Conservation (phyloP, 2,329 filamentous ascomycete genomes). For the Chalaropsis ovoidea region DNA sequence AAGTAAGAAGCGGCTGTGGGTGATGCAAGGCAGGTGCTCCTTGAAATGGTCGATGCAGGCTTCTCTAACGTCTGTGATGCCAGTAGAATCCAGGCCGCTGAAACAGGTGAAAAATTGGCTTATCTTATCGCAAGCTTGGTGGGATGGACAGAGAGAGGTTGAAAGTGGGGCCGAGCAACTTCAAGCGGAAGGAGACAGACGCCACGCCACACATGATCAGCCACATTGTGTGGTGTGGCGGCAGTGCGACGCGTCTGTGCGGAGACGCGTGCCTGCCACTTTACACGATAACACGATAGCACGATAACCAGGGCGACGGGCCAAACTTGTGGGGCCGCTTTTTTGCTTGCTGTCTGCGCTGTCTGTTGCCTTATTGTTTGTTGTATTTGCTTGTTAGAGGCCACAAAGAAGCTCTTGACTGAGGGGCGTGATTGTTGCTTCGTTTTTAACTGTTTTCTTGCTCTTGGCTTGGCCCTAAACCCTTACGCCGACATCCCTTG, state of each 20-base stretch:
- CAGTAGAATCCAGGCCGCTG: neutral
- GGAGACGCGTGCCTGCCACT: constrained; percentile 16
- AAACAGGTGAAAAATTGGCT: constrained; percentile 20
- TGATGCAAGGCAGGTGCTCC: neutral
- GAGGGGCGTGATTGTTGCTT: neutral
- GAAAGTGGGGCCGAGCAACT: constrained; percentile 18
- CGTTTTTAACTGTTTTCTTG: too few species aligned
- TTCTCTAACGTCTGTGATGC: neutral
- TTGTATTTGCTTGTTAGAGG: neutral
- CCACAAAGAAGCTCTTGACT: neutral
- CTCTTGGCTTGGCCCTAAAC: too few species aligned
- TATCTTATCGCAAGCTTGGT: constrained; percentile 26
- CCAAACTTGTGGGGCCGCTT: neutral
- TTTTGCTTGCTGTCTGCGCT: neutral
- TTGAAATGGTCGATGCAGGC: neutral
- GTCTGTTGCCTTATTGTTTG: neutral
- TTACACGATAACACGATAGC: constrained; percentile 21
- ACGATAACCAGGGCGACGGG: constrained; percentile 8
- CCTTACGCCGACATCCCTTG: neutral
- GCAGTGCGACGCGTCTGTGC: neutral
- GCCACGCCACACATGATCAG: neutral
- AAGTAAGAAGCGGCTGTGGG: neutral
- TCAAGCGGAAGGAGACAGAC: neutral
- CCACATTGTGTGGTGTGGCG: neutral
- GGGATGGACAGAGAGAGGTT: constrained; percentile 8